Percentiles rank a stretch among this genome's conserved stretches.
These are phyloP conservation scores for Pugionium cornutum DNA, from an alignment of 345 rosid species.

Conservation along the genomic window DNA sequence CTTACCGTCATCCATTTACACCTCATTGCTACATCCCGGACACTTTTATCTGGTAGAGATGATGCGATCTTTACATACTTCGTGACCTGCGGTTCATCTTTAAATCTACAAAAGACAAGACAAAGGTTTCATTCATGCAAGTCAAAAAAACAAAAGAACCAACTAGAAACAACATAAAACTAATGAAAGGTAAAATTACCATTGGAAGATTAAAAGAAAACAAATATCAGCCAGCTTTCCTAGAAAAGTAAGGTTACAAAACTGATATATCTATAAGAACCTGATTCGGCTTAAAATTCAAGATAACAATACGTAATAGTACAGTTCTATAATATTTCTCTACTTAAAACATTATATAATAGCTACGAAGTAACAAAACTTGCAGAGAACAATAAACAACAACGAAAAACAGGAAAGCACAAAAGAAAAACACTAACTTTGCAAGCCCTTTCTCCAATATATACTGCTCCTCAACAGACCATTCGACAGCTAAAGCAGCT, in stretches of 20 bases:
- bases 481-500: conserved; percentile 69
- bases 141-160: too few relatives aligned
- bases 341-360: conserved; percentile 10
- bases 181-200: not conserved
- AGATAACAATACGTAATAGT: not conserved
- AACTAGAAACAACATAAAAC: too few relatives aligned
- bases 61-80: conserved; percentile 92
- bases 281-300: not conserved
- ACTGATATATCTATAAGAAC: not conserved
- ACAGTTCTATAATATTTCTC: not conserved
- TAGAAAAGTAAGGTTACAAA: not conserved
- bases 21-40: conserved; percentile 98
- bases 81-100: conserved; percentile 72
- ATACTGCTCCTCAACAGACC: conserved; percentile 82
- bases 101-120: conserved; percentile 49
- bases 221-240: conserved; percentile 6
- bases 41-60: conserved; percentile 78
- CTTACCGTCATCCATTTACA: conserved; percentile 68
- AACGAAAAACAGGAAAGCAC: too few relatives aligned
- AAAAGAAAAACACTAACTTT: conserved; percentile 44
- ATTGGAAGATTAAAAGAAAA: not conserved
- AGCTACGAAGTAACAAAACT: not conserved
- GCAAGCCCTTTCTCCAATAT: conserved; percentile 73
- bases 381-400: too few relatives aligned
- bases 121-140: not conserved